A percentile compares a stretch with the other conserved stretches of the same genome.
Evolutionary conservation across 345 rosid genomes (phyloP).

Genomic region (Populus davidiana): DNA sequence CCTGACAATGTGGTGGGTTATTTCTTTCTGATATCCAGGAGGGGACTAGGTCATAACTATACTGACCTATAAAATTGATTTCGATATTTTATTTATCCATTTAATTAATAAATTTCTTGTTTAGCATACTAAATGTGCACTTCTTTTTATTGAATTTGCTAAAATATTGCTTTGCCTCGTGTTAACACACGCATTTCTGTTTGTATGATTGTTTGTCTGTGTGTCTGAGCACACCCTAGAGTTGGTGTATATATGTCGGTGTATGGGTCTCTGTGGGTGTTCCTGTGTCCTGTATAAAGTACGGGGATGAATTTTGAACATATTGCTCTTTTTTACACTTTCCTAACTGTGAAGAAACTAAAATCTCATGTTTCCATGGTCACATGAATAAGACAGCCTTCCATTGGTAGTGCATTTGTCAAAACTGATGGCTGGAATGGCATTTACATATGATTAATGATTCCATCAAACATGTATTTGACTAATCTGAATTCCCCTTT

Average conservation of each 20-base stretch:
- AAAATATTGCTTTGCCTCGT: neutral
- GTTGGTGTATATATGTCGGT: neutral
- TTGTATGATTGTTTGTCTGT: neutral
- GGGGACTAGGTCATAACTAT: no score
- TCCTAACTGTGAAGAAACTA: neutral
- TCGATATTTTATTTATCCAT: neutral
- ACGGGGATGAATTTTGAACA: neutral
- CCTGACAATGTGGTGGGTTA: constrained; percentile 87
- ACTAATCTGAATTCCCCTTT: constrained; percentile 6
- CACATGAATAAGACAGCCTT: neutral
- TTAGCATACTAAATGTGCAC: neutral
- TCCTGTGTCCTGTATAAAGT: neutral
- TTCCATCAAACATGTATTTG: neutral
- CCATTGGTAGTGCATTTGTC: neutral
- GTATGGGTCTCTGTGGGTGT: no score
- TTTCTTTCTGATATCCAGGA: neutral
- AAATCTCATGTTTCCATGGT: neutral
- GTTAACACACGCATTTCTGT: no score
- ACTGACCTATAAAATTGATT: no score
- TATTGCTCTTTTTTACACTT: neutral
- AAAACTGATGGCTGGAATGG: neutral
- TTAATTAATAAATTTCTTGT: neutral
- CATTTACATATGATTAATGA: neutral
- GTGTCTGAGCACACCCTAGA: neutral
- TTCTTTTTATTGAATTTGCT: no score